A percentile compares a stretch with the other conserved stretches of the same genome.
phyloP scores from a whole-genome alignment of 1,139 yeast genomes.

The Saccharomyces pastorianus region DNA sequence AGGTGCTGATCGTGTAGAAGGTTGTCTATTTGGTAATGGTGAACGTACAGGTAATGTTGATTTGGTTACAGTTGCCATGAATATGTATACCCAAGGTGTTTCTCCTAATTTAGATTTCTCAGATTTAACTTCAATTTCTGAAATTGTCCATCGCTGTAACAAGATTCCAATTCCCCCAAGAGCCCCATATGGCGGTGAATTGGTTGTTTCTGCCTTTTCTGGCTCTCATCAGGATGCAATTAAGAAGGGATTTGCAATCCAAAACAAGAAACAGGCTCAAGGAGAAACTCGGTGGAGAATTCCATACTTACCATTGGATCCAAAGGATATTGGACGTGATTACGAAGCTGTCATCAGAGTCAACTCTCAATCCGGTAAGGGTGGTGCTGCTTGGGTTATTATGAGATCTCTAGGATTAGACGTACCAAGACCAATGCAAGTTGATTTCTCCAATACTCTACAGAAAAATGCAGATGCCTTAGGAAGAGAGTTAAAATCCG shows the following conservation, averaged over 20 bases:
- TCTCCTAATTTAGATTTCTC: conserved; percentile 81
- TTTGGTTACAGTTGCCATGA: conserved; percentile 83
- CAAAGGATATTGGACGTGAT: conserved; percentile 90
- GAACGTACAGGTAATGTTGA: conserved; percentile 98
- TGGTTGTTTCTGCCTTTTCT: conserved; percentile 92
- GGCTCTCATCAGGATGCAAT: conserved; percentile 98
- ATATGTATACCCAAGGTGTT: conserved; percentile 90
- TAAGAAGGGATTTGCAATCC: conserved; percentile 80
- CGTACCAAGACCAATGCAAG: conserved; percentile 85
- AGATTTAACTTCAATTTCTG: conserved; percentile 72
- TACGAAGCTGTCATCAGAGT: conserved; percentile 97
- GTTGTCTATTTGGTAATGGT: conserved; percentile 95
- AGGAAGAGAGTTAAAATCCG: conserved; percentile 76
- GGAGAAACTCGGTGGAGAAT: conserved; percentile 59
- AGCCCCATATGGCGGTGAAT: conserved; percentile 94
- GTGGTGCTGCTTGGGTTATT: conserved; percentile 97
- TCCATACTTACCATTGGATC: conserved; percentile 94
- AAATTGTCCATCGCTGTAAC: conserved; percentile 86
- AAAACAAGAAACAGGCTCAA: conserved; percentile 41
- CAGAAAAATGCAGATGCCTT: conserved; percentile 72
- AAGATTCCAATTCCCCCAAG: conserved; percentile 89
- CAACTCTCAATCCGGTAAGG: conserved; percentile 98
- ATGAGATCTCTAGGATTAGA: conserved; percentile 82
- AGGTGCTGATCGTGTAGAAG: conserved; percentile 97
- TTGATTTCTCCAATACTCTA: conserved; percentile 77